A percentile compares a stretch with the other conserved stretches of the same genome.
phyloP scores from a whole-genome alignment of 23 red algal genomes.

The Cyanidium caldarium region DNA sequence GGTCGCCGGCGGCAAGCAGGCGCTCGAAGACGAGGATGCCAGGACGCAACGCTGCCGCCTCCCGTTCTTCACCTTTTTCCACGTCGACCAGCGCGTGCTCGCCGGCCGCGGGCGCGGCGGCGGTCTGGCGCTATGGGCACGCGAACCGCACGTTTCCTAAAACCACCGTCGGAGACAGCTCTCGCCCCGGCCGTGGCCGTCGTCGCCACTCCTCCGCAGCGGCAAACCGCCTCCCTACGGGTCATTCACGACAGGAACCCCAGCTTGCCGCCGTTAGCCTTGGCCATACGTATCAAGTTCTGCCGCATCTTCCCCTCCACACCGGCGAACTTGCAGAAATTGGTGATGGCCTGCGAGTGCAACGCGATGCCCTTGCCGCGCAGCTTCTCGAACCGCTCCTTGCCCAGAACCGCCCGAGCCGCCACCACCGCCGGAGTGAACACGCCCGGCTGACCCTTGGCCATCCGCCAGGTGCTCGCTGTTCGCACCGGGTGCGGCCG shows the following conservation, averaged over 20 bases:
- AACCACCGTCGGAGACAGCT: background rate
- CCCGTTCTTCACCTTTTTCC: slow-evolving; percentile 6
- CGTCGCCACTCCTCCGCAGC: too few species aligned
- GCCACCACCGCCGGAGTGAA: slow-evolving; percentile 73
- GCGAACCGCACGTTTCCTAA: background rate
- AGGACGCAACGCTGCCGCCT: background rate
- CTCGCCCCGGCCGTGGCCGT: too few species aligned
- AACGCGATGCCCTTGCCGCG: slow-evolving; percentile 74
- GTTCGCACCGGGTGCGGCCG: too few species aligned
- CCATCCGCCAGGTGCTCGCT: background rate
- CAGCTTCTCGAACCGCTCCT: slow-evolving; percentile 79
- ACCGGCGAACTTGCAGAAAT: slow-evolving; percentile 87
- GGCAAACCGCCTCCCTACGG: too few species aligned
- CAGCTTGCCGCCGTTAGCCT: slow-evolving; percentile 75
- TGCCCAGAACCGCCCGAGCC: slow-evolving; percentile 44
- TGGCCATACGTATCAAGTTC: slow-evolving; percentile 74
- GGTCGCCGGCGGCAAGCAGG: too few species aligned
- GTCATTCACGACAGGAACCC: slow-evolving; percentile 83
- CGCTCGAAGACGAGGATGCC: background rate
- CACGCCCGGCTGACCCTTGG: slow-evolving; percentile 38
- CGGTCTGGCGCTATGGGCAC: background rate
- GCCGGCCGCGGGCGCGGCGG: background rate
- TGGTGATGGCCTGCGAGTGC: slow-evolving; percentile 88
- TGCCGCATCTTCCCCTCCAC: slow-evolving; percentile 69
- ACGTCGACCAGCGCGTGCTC: background rate